Evolutionary conservation across 305 asterid species (phyloP).

Genomic region (Fraxinus nigra): DNA sequence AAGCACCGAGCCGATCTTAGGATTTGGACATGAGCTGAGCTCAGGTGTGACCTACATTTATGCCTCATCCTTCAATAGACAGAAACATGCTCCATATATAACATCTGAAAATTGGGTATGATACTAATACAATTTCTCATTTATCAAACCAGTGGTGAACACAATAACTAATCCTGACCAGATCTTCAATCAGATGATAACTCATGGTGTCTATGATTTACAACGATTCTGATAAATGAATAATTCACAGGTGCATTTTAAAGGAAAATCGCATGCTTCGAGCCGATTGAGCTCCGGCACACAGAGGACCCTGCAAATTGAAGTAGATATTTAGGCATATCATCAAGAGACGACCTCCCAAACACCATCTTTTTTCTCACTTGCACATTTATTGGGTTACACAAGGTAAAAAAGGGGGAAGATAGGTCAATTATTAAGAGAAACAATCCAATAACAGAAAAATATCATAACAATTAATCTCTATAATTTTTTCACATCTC

Average conservation of each 20-base stretch:
- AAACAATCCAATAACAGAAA: background rate
- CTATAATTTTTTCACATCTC: background rate
- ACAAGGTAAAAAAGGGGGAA: too few relatives aligned
- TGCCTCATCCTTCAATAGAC: background rate
- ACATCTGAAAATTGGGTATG: background rate
- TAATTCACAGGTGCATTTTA: background rate
- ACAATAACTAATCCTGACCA: background rate
- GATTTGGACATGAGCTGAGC: background rate
- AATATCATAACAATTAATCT: background rate
- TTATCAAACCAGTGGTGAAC: background rate
- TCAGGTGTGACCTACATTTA: background rate
- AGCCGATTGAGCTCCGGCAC: background rate
- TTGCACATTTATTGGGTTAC: background rate
- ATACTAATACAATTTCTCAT: too few relatives aligned
- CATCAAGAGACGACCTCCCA: background rate
- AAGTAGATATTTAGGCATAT: background rate
- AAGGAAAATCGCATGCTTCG: background rate
- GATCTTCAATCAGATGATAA: background rate
- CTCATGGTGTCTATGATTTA: background rate
- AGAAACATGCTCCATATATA: background rate
- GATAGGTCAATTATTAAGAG: background rate
- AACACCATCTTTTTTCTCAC: background rate
- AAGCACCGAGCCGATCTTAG: background rate
- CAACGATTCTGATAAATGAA: background rate
- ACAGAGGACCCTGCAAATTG: background rate